phyloP scores from a whole-genome alignment of 306 rosid genomes.

The Delonix regia region DNA sequence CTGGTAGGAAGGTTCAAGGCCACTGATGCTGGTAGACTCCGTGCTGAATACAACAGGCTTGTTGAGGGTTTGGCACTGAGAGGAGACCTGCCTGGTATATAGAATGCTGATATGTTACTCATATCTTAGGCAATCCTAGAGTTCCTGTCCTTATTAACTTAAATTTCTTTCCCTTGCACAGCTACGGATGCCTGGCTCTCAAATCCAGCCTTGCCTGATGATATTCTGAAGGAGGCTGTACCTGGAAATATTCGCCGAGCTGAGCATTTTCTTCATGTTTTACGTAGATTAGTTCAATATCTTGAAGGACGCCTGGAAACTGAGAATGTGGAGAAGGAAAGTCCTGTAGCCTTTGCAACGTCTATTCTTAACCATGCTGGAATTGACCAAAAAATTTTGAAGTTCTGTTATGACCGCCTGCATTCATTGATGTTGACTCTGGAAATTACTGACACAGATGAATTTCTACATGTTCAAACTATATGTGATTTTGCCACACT shows the following conservation, averaged over 20 bases:
- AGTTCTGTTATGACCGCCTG: slow-evolving; percentile 91
- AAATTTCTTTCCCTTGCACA: slow-evolving; percentile 43
- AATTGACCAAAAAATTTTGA: slow-evolving; percentile 87
- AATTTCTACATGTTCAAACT: slow-evolving; percentile 87
- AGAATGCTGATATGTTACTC: slow-evolving; percentile 8
- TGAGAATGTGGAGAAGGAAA: slow-evolving; percentile 89
- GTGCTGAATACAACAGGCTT: slow-evolving; percentile 88
- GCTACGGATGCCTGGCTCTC: slow-evolving; percentile 84
- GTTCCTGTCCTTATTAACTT: slow-evolving; percentile 10
- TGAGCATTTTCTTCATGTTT: slow-evolving; percentile 81
- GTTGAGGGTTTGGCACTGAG: slow-evolving; percentile 94
- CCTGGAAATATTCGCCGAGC: slow-evolving; percentile 98
- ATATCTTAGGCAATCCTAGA: slow-evolving; percentile 11
- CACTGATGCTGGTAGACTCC: slow-evolving; percentile 94
- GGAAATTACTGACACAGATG: slow-evolving; percentile 92
- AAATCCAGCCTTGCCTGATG: slow-evolving; percentile 93
- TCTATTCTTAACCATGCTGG: slow-evolving; percentile 75
- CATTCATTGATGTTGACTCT: slow-evolving; percentile 92
- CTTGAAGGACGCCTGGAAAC: slow-evolving; percentile 88
- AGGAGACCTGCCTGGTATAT: slow-evolving; percentile 81
- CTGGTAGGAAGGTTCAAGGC: slow-evolving; percentile 99
- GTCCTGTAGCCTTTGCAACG: slow-evolving; percentile 72
- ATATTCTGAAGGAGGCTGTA: slow-evolving; percentile 93
- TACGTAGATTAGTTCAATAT: slow-evolving; percentile 85
- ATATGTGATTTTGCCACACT: slow-evolving; percentile 97